Percentiles rank a stretch among this genome's conserved stretches.
Evolutionary conservation across 768 basidiomycete species (phyloP).

Genomic region (Mycena olivaceomarginata): DNA sequence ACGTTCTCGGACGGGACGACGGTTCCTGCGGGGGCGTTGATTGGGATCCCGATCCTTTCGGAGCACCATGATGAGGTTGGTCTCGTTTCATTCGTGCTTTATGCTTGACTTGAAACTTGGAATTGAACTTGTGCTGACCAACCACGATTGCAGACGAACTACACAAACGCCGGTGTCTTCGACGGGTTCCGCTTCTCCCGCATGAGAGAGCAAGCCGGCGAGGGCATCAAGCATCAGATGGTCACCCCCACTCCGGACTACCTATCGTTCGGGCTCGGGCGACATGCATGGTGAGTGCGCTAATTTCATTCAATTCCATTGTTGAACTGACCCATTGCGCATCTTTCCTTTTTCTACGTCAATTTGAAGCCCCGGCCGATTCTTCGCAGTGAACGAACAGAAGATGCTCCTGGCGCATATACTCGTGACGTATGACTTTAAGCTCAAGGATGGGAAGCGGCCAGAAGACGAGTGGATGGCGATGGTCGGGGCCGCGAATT

Average conservation of each 20-base stretch:
- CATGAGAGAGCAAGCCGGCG: constrained; percentile 47
- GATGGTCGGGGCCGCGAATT: constrained; percentile 8
- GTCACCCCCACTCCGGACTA: constrained; percentile 53
- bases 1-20: constrained; percentile 65
- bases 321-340: neutral
- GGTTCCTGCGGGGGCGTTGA: constrained; percentile 60
- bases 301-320: neutral
- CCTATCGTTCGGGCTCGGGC: constrained; percentile 60
- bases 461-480: constrained; percentile 33
- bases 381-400: constrained; percentile 61
- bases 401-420: constrained; percentile 62
- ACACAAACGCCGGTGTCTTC: constrained; percentile 59
- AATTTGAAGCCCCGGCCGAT: constrained; percentile 60
- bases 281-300: constrained; percentile 52
- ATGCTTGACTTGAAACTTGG: too few relatives aligned
- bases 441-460: constrained; percentile 40
- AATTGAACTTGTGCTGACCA: neutral
- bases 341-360: neutral
- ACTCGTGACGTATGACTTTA: constrained; percentile 62
- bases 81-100: neutral
- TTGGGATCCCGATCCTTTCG: constrained; percentile 52
- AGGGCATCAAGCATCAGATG: constrained; percentile 52
- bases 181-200: constrained; percentile 64
- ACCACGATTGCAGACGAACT: constrained; percentile 46
- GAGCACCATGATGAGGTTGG: constrained; percentile 54